Conservation (phyloP, 2,329 filamentous ascomycete genomes). For the Beauveria medogensis region DNA sequence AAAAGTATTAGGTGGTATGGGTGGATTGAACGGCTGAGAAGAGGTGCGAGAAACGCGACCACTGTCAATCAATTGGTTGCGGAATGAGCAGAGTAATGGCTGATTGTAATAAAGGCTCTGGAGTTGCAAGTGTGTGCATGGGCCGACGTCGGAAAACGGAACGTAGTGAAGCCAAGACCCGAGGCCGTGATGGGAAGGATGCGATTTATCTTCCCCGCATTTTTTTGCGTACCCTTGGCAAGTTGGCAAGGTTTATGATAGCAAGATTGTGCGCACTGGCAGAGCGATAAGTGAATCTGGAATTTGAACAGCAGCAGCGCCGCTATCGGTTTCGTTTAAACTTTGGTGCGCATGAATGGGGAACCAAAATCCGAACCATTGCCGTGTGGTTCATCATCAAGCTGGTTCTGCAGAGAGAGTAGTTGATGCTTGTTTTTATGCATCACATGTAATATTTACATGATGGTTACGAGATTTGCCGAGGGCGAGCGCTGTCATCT, state of each 20-base stretch:
- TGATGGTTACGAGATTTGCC: neutral
- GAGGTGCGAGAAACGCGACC: neutral
- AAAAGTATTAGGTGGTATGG: neutral
- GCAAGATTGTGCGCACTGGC: neutral
- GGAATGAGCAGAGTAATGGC: neutral
- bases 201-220: constrained; percentile 4
- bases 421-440: neutral
- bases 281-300: neutral
- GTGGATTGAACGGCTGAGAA: neutral
- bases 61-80: neutral
- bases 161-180: neutral
- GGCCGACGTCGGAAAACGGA: constrained; percentile 3
- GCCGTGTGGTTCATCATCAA: neutral
- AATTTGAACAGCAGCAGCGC: neutral
- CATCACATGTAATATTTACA: neutral
- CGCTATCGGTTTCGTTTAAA: neutral
- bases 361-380: neutral
- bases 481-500: neutral
- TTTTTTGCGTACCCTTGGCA: neutral
- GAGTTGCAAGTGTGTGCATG: neutral
- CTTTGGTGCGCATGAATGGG: neutral
- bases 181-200: neutral
- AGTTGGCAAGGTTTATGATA: neutral
- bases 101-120: neutral
- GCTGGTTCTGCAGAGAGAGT: neutral